Percentiles rank a stretch among this genome's conserved stretches.
These are phyloP conservation scores for Lactarius psammicola DNA, from an alignment of 768 basidiomycete species.

Conservation along the genomic window DNA sequence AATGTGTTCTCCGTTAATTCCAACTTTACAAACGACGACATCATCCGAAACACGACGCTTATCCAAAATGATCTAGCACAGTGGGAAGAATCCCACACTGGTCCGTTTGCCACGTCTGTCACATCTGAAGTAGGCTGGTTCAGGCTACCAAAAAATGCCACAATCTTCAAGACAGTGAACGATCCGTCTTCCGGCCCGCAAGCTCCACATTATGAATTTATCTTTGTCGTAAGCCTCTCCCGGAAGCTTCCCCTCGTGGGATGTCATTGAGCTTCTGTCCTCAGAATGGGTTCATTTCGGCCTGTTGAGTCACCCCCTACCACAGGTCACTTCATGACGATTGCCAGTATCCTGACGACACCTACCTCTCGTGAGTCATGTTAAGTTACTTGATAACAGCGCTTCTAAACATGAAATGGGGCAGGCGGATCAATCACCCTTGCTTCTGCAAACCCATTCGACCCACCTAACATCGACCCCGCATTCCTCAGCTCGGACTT, in stretches of 20 bases:
- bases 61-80: background rate
- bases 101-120: slow-evolving; percentile 13
- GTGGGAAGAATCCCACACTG: slow-evolving; percentile 17
- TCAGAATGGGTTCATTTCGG: slow-evolving; percentile 16
- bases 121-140: slow-evolving; percentile 10
- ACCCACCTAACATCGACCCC: slow-evolving; percentile 33
- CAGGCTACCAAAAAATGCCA: slow-evolving; percentile 16
- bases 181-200: slow-evolving; percentile 28
- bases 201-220: slow-evolving; percentile 25
- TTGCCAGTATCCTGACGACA: slow-evolving; percentile 25
- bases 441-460: slow-evolving; percentile 32
- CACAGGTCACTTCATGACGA: slow-evolving; percentile 29
- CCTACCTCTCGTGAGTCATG: slow-evolving; percentile 28
- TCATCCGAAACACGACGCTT: slow-evolving; percentile 16
- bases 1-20: slow-evolving; percentile 8
- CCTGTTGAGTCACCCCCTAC: slow-evolving; percentile 17
- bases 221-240: slow-evolving; percentile 14
- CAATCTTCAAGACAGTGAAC: slow-evolving; percentile 6
- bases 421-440: slow-evolving; percentile 32
- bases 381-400: background rate
- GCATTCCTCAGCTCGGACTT: slow-evolving; percentile 12
- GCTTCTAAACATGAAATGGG: background rate
- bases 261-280: background rate
- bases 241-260: too few species aligned
- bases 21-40: slow-evolving; percentile 12